Evolutionary conservation across 2,329 filamentous ascomycete genomes (phyloP).

Genomic region (Paracamarosporium sp.): DNA sequence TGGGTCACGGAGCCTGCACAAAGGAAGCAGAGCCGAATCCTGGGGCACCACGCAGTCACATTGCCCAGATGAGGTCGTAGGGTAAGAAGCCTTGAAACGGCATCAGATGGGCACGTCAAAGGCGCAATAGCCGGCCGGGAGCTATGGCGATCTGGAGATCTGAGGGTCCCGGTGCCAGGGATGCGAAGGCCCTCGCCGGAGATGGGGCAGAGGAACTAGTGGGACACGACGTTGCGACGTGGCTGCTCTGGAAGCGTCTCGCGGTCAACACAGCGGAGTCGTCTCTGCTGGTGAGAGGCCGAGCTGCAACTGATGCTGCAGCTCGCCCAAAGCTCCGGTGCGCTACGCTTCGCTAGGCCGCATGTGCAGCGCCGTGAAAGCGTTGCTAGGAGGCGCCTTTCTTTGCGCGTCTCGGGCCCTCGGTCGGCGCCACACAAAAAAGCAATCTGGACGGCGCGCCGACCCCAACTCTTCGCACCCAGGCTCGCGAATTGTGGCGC

Average conservation of each 20-base stretch:
- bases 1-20: not conserved
- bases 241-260: not conserved
- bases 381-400: too few relatives aligned
- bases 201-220: not conserved
- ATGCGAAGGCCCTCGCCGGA: not conserved
- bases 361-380: too few relatives aligned
- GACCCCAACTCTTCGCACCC: not conserved
- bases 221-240: not conserved
- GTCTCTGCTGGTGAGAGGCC: too few relatives aligned
- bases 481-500: not conserved
- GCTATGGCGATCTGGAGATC: not conserved
- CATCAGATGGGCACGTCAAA: not conserved
- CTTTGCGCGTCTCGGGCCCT: not conserved
- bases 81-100: not conserved
- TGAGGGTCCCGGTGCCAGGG: not conserved
- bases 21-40: not conserved
- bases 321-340: too few relatives aligned
- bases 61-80: not conserved
- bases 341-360: too few relatives aligned
- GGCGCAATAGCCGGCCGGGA: not conserved
- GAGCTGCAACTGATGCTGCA: not conserved
- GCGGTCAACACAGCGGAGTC: too few relatives aligned
- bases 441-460: not conserved
- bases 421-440: too few relatives aligned
- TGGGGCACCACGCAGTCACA: not conserved